Evolutionary conservation across 2,329 filamentous ascomycete species (phyloP).

Genomic region (Ascochyta koolunga): DNA sequence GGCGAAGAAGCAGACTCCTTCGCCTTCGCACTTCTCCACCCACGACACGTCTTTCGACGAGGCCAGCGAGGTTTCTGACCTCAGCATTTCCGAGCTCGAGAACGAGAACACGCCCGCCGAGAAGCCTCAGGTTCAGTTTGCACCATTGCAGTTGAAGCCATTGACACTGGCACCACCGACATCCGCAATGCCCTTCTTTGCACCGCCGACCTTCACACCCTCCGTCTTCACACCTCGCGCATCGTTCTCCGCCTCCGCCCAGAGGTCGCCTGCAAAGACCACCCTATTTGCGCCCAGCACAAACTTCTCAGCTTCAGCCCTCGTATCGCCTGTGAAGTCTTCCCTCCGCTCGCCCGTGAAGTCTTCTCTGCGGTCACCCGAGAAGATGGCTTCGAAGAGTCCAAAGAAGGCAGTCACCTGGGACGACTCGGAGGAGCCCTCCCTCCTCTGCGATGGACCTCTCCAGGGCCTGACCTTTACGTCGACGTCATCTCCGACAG

Average conservation of each 20-base stretch:
- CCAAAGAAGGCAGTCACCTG: conserved; percentile 49
- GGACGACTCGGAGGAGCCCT: conserved; percentile 32
- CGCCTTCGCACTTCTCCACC: conserved; percentile 21
- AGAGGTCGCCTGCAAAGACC: conserved; percentile 11
- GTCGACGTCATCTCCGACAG: conserved; percentile 80
- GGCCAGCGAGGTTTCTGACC: conserved; percentile 20
- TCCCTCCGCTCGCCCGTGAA: conserved; percentile 39
- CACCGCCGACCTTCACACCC: conserved; percentile 14
- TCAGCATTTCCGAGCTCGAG: conserved; percentile 19
- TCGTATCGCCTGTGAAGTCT: conserved; percentile 34
- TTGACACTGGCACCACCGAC: conserved; percentile 26
- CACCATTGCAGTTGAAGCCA: conserved; percentile 16
- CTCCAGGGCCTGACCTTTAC: conserved; percentile 70
- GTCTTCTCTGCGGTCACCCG: conserved; percentile 46
- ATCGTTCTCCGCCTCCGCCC: conserved; percentile 9
- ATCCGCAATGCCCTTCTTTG: conserved; percentile 14
- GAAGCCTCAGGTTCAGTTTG: conserved; percentile 9
- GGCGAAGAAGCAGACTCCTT: conserved; percentile 35
- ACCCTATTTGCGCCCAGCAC: conserved; percentile 7
- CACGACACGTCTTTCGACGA: conserved; percentile 24
- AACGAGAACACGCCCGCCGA: conserved; percentile 21
- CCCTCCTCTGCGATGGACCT: conserved; percentile 30
- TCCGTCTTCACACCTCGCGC: conserved; percentile 13
- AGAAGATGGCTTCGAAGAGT: conserved; percentile 39
- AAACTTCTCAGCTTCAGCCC: conserved; percentile 17